These are phyloP conservation scores for Pleurotus pulmonarius DNA, from an alignment of 768 basidiomycete species.

Conservation along the genomic window DNA sequence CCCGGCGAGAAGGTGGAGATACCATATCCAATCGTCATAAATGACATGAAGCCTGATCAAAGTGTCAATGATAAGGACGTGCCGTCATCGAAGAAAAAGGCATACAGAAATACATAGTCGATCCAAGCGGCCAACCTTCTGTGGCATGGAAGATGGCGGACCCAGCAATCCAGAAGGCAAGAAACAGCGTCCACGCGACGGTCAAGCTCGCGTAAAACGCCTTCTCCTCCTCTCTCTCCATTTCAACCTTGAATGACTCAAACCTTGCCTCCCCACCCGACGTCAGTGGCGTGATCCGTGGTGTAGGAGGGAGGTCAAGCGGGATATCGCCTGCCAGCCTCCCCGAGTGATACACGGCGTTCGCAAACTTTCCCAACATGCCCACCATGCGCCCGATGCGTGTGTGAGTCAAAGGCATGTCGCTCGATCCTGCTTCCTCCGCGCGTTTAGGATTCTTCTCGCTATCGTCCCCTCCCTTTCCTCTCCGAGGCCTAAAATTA, in stretches of 20 bases:
- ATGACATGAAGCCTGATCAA: constrained; percentile 59
- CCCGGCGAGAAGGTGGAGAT: constrained; percentile 1
- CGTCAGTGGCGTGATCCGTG: not conserved
- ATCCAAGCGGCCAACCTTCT: constrained; percentile 64
- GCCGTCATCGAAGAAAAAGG: not conserved
- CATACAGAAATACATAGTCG: constrained; percentile 71
- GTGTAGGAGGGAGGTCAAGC: not conserved
- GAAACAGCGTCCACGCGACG: constrained; percentile 57
- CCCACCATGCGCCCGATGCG: constrained; percentile 55
- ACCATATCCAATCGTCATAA: constrained; percentile 74
- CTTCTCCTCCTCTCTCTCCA: constrained; percentile 43
- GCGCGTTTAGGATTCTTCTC: not conserved
- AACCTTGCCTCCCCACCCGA: constrained; percentile 18
- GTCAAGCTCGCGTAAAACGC: constrained; percentile 55
- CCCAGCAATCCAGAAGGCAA: constrained; percentile 82
- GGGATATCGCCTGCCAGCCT: constrained; percentile 10
- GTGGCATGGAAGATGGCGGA: constrained; percentile 65
- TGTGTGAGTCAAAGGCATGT: constrained; percentile 46
- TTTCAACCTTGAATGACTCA: constrained; percentile 21
- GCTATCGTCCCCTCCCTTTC: constrained; percentile 9
- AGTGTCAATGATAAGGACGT: not conserved
- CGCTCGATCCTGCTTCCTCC: constrained; percentile 8
- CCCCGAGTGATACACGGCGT: constrained; percentile 32
- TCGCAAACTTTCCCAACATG: constrained; percentile 48
- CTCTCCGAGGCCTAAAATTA: constrained; percentile 22